phyloP scores from a whole-genome alignment of 805 yeast species.

The Wickerhamomyces subpelliculosus region DNA sequence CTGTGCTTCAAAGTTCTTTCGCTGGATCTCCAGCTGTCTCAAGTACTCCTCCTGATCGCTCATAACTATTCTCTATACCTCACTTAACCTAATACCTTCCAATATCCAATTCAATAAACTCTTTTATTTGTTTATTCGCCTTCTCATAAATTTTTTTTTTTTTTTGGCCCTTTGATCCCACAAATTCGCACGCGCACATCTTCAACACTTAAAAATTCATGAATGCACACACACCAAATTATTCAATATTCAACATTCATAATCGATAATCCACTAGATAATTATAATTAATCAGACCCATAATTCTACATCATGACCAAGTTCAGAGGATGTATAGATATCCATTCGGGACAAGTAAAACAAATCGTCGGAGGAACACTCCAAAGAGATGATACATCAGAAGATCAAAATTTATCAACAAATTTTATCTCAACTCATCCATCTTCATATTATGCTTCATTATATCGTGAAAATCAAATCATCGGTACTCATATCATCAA shows the following conservation, averaged over 20 bases:
- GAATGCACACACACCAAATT: too few species aligned
- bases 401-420: slow-evolving; percentile 39
- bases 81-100: too few species aligned
- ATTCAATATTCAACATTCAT: background rate
- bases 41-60: slow-evolving; percentile 9
- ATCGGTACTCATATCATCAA: slow-evolving; percentile 89
- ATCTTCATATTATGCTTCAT: slow-evolving; percentile 63
- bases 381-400: slow-evolving; percentile 41
- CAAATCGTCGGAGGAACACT: slow-evolving; percentile 96
- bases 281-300: background rate
- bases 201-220: too few species aligned
- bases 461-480: slow-evolving; percentile 55
- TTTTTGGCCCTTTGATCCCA: background rate
- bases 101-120: too few species aligned
- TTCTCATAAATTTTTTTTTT: background rate
- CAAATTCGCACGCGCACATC: background rate
- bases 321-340: slow-evolving; percentile 92
- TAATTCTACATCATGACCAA: slow-evolving; percentile 52
- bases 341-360: slow-evolving; percentile 91
- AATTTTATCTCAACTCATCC: slow-evolving; percentile 77
- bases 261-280: too few species aligned
- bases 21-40: slow-evolving; percentile 39
- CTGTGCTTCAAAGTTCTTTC: slow-evolving; percentile 56
- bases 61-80: too few species aligned
- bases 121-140: slow-evolving; percentile 3